Evolutionary conservation across 202 grass and related monocot species (phyloP), one percentile per base, ranked within the genome.

Genomic region (Zoysia matrella): DNA sequence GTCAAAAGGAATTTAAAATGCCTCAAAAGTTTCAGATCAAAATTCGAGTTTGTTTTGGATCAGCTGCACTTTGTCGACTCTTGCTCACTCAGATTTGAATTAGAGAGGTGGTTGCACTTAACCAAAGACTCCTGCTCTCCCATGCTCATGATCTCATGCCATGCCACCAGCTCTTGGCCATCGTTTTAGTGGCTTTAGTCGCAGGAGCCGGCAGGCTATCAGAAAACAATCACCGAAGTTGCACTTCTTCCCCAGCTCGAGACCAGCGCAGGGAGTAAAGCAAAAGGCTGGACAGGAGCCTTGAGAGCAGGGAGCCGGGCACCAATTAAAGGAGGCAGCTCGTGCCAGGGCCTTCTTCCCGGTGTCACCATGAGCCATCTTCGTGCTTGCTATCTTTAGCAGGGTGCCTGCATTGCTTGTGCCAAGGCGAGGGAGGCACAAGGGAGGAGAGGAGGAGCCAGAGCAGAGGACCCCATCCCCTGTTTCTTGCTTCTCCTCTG

Each of bases 311-410:
- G 30, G 30, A 36, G 30, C 30, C 30, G 45, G 11, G 66, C 54
- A 13, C 83, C 83, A 90, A 86, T 86, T 79, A 86, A 86, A 83
- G 80, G 80, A 36, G 52, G 82, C 80, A 46, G 73, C 80, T 55
- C 8, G 65, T 63, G 76, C 69, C 47, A 10, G 7, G 16, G 57
- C 57, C 54, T 58, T 0, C 57, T 15, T 11, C 65, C 11, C 55
- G 22, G 52, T 70, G 57, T 0, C 39, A 36, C 75, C 42, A 54
- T 54, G 52, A 57, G 9, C 52, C 42, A 48, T 80, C 77, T 69
- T 66, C 52, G 69, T 44, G 15, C 67, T 67, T 60, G 81, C 86
- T 86, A 90, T 90, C 88, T 90, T 90, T 86, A 86, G 88, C 64
- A 62, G 68, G 16, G 18, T 14, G 69, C 74, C 63, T 67, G 47